Evolutionary conservation across 257 asterid genomes (phyloP).

Genomic region (Phtheirospermum japonicum): DNA sequence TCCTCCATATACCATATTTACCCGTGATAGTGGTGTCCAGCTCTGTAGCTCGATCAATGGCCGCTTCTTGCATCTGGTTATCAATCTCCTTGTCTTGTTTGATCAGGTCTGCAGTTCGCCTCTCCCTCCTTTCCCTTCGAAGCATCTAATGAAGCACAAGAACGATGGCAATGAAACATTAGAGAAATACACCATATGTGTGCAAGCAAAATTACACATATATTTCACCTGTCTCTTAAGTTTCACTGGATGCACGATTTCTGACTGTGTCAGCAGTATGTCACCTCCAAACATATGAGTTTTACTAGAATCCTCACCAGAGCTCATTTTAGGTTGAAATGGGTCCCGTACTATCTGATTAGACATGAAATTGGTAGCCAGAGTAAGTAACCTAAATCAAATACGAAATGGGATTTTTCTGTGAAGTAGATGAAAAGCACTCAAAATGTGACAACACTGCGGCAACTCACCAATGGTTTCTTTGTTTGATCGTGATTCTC

Average conservation of each 20-base stretch:
- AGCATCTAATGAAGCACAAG: slow-evolving; percentile 45
- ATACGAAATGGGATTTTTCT: slow-evolving; percentile 22
- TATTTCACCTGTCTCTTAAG: slow-evolving; percentile 69
- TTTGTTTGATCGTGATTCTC: slow-evolving; percentile 39
- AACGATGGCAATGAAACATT: slow-evolving; percentile 5
- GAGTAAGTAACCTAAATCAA: slow-evolving; percentile 24
- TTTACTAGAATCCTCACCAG: slow-evolving; percentile 32
- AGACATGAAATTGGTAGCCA: slow-evolving; percentile 31
- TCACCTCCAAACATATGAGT: slow-evolving; percentile 36
- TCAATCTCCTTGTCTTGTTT: slow-evolving; percentile 64
- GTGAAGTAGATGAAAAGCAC: slow-evolving; percentile 24
- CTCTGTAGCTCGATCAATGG: slow-evolving; percentile 71
- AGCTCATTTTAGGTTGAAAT: slow-evolving; percentile 32
- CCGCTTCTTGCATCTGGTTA: slow-evolving; percentile 73
- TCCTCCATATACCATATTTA: slow-evolving; percentile 90
- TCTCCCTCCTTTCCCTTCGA: slow-evolving; percentile 72
- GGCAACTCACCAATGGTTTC: slow-evolving; percentile 46
- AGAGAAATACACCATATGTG: neutral
- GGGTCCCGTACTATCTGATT: slow-evolving; percentile 43
- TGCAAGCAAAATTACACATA: slow-evolving; percentile 19
- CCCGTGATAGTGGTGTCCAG: slow-evolving; percentile 74
- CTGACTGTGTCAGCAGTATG: slow-evolving; percentile 30
- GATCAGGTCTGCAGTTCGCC: slow-evolving; percentile 60
- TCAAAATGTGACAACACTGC: slow-evolving; percentile 19
- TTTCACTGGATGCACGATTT: slow-evolving; percentile 66